A percentile compares a stretch with the other conserved stretches of the same genome.
phyloP scores from a whole-genome alignment of 768 basidiomycete genomes.

The Suillus subaureus region DNA sequence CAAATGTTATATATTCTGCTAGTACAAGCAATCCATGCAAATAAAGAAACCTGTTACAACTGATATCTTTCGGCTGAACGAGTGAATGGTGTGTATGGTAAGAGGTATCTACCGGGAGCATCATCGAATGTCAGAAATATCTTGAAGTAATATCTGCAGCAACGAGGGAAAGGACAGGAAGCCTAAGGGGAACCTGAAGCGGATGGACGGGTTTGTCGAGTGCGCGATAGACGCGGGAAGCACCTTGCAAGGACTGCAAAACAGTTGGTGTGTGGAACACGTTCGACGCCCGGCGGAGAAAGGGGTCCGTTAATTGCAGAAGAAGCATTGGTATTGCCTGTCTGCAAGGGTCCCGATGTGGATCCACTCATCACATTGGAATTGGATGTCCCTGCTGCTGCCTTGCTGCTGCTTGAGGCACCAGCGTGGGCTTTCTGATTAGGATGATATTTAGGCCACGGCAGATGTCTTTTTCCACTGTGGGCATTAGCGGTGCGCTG shows the following conservation, averaged over 20 bases:
- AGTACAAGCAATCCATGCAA: too few species aligned
- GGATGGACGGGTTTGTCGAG: background rate
- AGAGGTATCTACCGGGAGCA: too few species aligned
- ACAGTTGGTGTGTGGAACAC: background rate
- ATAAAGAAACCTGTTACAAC: too few species aligned
- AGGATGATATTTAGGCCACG: too few species aligned
- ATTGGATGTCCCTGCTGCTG: background rate
- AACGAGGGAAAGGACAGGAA: background rate
- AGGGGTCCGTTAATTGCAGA: background rate
- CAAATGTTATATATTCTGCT: too few species aligned
- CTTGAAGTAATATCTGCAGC: too few species aligned
- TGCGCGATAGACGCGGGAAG: background rate
- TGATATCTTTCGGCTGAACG: too few species aligned
- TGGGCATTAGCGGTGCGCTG: too few species aligned
- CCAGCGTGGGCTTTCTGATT: background rate
- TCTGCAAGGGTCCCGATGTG: background rate
- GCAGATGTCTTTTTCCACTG: too few species aligned
- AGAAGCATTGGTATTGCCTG: background rate
- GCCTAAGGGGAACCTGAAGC: background rate
- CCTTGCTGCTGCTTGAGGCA: background rate
- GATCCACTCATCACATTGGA: background rate
- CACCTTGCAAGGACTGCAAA: background rate
- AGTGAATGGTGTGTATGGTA: too few species aligned
- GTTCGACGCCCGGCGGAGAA: background rate
- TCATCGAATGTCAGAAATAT: too few species aligned